Evolutionary conservation across 2,329 filamentous ascomycete genomes (phyloP).

Genomic region (Zymoseptoria pseudotritici): DNA sequence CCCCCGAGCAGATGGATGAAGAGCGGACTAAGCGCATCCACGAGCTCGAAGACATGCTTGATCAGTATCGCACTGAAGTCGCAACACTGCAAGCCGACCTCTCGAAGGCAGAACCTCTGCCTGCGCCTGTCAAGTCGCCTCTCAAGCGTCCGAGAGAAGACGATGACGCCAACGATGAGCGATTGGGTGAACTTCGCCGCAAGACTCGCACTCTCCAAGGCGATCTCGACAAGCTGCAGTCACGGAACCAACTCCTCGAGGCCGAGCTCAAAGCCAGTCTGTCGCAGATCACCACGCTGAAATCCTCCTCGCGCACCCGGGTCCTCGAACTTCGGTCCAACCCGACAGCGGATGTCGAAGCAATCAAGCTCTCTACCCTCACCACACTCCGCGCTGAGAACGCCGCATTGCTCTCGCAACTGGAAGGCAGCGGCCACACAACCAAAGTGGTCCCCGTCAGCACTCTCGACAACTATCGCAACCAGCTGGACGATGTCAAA

Average conservation of each 20-base stretch:
- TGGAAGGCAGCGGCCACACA: constrained; percentile 42
- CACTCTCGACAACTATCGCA: constrained; percentile 65
- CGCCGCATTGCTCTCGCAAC: constrained; percentile 60
- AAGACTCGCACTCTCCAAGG: constrained; percentile 84
- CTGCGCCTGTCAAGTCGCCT: constrained; percentile 43
- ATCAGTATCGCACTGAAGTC: constrained; percentile 77
- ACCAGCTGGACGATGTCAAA: constrained; percentile 59
- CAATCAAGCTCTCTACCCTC: constrained; percentile 75
- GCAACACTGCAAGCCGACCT: constrained; percentile 67
- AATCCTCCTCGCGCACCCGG: constrained; percentile 66
- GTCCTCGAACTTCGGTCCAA: constrained; percentile 85
- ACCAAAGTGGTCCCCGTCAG: constrained; percentile 66
- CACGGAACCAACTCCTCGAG: constrained; percentile 61
- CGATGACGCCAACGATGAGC: constrained; percentile 53
- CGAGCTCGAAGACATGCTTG: constrained; percentile 77
- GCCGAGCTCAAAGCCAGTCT: constrained; percentile 66
- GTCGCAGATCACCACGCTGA: constrained; percentile 62
- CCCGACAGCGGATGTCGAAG: constrained; percentile 77
- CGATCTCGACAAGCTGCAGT: constrained; percentile 62
- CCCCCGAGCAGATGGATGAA: constrained; percentile 70
- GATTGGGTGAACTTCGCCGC: constrained; percentile 73
- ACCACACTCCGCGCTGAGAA: constrained; percentile 76
- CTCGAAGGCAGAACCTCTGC: constrained; percentile 51
- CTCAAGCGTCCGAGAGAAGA: constrained; percentile 34
- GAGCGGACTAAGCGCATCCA: constrained; percentile 66